These are phyloP conservation scores for Coemansia sp. DNA, from an alignment of 371 early-diverging fungal species.

Conservation along the genomic window DNA sequence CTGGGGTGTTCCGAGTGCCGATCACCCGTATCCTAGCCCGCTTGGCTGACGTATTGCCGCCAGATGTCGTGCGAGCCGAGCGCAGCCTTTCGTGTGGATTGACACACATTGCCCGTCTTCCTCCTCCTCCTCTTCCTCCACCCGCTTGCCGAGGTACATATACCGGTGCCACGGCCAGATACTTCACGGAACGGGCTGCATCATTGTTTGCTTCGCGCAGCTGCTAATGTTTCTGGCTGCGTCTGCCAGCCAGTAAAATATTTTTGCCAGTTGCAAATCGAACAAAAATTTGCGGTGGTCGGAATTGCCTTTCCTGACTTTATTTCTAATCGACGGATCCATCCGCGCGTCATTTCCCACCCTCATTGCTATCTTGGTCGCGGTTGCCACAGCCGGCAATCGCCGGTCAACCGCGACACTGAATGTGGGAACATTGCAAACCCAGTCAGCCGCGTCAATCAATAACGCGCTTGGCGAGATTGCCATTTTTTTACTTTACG, in stretches of 20 bases:
- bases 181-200: no score
- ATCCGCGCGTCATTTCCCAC: neutral
- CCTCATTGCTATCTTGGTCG: neutral
- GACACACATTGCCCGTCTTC: neutral
- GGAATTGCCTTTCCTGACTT: neutral
- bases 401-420: neutral
- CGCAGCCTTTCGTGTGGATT: neutral
- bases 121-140: neutral
- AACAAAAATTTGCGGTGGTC: neutral
- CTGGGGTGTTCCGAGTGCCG: no score
- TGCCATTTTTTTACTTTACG: neutral
- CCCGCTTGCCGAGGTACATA: neutral
- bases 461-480: neutral
- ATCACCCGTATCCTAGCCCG: neutral
- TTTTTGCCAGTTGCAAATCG: slow-evolving; percentile 1
- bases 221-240: neutral
- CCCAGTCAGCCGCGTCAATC: neutral
- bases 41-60: neutral
- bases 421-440: neutral
- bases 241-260: neutral
- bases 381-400: neutral
- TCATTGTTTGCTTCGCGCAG: neutral
- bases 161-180: neutral
- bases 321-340: neutral
- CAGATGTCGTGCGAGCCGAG: neutral